Evolutionary conservation across 1,139 yeast species (phyloP), one percentile per base, ranked within the genome.

Genomic region (Sugiyamaella xylanicola): DNA sequence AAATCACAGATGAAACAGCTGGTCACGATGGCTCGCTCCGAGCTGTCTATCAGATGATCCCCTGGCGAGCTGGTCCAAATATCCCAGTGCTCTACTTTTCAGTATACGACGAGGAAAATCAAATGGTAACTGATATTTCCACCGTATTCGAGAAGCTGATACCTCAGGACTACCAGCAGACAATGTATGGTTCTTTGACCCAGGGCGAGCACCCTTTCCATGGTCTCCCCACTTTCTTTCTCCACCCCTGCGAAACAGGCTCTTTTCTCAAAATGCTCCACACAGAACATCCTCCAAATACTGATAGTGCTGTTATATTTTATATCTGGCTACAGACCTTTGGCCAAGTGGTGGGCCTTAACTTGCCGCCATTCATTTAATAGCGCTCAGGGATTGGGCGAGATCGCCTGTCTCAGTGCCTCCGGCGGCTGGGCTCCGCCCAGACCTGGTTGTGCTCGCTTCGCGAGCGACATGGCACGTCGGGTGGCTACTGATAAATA

Each of bases 231-330:
- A 59, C 65, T 8, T 68, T 71, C 56, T 72, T 60, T 57, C 49
- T 74, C 16, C 77, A 74, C 55, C 77, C 77, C 8, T 74, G 77
- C 59, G 62, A 64, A 25, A 73, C 77, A n/a, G n/a, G 44, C 37
- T 36, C 35, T 20, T 25, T 22, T 21, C 53, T 22, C 16, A 21
- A 27, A 9, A 17, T 42, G 25, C 11, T 48, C 4, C 4, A 17
- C 32, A 19, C 36, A 15, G 40, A 47, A 17, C 20, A 21, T 2
- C 8, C 17, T 20, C 21, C 35, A 17, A 17, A n/a, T 11, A 13
- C 44, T 1, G 41, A 37, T 16, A 20, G 27, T 21, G 54, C 54
- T 4, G 37, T 39, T 7, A 16, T 47, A 5, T 44, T 61, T 29
- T 57, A 48, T 21, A 48, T 62, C 13, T 68, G 70, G 71, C 56